Evolutionary conservation across 768 basidiomycete species (phyloP).

Genomic region (Suillus lakei): DNA sequence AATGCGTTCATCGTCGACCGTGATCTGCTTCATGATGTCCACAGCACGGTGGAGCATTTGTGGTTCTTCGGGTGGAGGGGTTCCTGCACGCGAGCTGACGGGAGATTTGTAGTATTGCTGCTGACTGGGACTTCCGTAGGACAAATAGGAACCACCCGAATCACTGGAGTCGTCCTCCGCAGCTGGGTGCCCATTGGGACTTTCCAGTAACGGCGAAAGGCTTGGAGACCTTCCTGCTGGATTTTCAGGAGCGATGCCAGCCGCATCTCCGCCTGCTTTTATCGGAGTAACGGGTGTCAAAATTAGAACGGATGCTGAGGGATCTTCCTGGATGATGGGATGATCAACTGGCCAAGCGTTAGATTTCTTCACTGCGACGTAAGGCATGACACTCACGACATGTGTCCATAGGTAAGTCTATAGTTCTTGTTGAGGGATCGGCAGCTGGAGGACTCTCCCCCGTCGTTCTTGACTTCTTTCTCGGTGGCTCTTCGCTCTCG

Average conservation of each 20-base stretch:
- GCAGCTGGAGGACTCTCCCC: not conserved
- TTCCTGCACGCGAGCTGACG: slow-evolving; percentile 28
- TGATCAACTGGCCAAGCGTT: not conserved
- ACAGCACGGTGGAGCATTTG: slow-evolving; percentile 27
- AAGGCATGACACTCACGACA: slow-evolving; percentile 28
- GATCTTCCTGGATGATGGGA: not conserved
- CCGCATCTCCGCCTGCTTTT: not conserved
- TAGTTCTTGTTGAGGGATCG: slow-evolving; percentile 6
- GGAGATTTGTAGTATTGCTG: slow-evolving; percentile 19
- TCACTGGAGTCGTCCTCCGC: slow-evolving; percentile 15
- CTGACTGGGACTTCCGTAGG: slow-evolving; percentile 16
- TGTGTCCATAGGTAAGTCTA: slow-evolving; percentile 24
- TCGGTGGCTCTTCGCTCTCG: not conserved
- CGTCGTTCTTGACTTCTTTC: not conserved
- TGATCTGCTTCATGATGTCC: slow-evolving; percentile 30
- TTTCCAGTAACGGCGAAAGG: not conserved
- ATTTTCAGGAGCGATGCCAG: too few relatives aligned
- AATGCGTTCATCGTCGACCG: slow-evolving; percentile 19
- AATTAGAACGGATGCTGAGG: not conserved
- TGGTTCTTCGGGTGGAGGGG: slow-evolving; percentile 20
- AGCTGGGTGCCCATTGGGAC: not conserved
- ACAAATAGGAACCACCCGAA: slow-evolving; percentile 30
- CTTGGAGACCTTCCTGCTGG: not conserved
- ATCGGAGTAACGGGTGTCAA: not conserved
- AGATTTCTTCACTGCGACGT: slow-evolving; percentile 11